These are phyloP conservation scores for Aspergillus sp. DNA, from an alignment of 2,329 filamentous ascomycete genomes.

Conservation along the genomic window DNA sequence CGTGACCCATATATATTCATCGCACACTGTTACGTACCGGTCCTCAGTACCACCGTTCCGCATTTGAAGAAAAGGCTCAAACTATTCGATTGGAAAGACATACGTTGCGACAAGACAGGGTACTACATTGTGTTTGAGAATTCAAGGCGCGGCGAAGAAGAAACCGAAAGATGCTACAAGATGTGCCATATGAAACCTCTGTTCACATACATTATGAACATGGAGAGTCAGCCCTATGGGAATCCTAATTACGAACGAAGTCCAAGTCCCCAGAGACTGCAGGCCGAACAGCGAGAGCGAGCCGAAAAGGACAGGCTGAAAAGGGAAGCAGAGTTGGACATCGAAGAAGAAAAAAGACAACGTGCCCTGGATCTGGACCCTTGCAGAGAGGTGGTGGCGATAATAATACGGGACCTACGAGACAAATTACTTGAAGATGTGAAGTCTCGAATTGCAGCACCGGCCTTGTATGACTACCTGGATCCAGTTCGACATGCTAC, in stretches of 20 bases:
- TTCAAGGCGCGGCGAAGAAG: conserved; percentile 71
- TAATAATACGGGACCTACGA: conserved; percentile 75
- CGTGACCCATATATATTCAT: conserved; percentile 89
- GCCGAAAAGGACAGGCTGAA: conserved; percentile 67
- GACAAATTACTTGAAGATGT: conserved; percentile 89
- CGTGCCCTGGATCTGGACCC: conserved; percentile 87
- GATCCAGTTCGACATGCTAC: conserved; percentile 76
- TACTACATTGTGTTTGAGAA: conserved; percentile 93
- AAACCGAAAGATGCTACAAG: conserved; percentile 77
- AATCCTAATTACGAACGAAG: conserved; percentile 62
- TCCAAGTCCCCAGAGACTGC: conserved; percentile 47
- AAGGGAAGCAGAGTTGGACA: conserved; percentile 75
- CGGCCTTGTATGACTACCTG: conserved; percentile 76
- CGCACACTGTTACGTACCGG: conserved; percentile 80
- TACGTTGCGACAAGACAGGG: conserved; percentile 79
- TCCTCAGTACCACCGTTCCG: conserved; percentile 78
- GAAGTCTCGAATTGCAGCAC: conserved; percentile 80
- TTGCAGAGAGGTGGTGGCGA: conserved; percentile 77
- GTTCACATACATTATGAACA: conserved; percentile 90
- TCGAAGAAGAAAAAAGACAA: conserved; percentile 87
- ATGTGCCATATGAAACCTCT: conserved; percentile 78
- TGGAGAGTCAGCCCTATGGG: conserved; percentile 76
- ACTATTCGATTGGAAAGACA: conserved; percentile 75
- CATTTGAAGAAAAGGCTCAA: conserved; percentile 91
- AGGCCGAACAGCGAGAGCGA: conserved; percentile 56